These are phyloP conservation scores for Tuber calosporum DNA, from an alignment of 495 filamentous ascomycete genomes.

Conservation along the genomic window DNA sequence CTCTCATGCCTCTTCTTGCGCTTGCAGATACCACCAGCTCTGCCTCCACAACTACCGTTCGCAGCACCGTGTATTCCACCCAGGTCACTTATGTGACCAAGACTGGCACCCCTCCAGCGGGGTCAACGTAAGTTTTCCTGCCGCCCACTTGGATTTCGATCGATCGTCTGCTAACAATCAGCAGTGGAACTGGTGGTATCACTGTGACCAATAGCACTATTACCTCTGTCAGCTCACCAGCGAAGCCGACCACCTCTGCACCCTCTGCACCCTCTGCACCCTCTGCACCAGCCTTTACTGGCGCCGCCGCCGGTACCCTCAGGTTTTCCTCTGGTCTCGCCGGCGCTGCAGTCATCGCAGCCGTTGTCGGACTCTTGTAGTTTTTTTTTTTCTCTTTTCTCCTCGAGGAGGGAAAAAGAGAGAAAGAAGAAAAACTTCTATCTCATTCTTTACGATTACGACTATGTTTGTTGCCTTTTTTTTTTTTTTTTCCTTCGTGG, in stretches of 20 bases:
- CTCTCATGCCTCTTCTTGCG: slow-evolving; percentile 25
- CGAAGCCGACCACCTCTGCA: slow-evolving; percentile 10
- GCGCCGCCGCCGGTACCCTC: slow-evolving; percentile 14
- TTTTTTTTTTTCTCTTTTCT: too few relatives aligned
- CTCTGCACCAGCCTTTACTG: slow-evolving; percentile 2
- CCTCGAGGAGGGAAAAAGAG: neutral
- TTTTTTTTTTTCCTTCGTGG: neutral
- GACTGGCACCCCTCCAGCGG: slow-evolving; percentile 26
- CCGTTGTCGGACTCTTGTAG: slow-evolving; percentile 22
- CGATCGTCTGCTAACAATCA: neutral
- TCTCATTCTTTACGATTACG: neutral
- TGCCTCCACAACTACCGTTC: slow-evolving; percentile 17
- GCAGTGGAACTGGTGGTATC: neutral
- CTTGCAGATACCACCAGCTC: slow-evolving; percentile 14
- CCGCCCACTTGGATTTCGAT: neutral
- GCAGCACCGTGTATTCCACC: slow-evolving; percentile 25
- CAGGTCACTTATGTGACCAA: slow-evolving; percentile 22
- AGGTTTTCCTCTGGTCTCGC: slow-evolving; percentile 17
- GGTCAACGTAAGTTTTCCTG: slow-evolving; percentile 3
- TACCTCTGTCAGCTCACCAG: neutral
- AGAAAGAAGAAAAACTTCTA: neutral
- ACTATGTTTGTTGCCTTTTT: slow-evolving; percentile 1
- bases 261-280: too few relatives aligned
- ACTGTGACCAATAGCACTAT: slow-evolving; percentile 15
- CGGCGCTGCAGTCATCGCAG: slow-evolving; percentile 16